These are phyloP conservation scores for Citrus sp. DNA, from an alignment of 345 rosid species.

Conservation along the genomic window DNA sequence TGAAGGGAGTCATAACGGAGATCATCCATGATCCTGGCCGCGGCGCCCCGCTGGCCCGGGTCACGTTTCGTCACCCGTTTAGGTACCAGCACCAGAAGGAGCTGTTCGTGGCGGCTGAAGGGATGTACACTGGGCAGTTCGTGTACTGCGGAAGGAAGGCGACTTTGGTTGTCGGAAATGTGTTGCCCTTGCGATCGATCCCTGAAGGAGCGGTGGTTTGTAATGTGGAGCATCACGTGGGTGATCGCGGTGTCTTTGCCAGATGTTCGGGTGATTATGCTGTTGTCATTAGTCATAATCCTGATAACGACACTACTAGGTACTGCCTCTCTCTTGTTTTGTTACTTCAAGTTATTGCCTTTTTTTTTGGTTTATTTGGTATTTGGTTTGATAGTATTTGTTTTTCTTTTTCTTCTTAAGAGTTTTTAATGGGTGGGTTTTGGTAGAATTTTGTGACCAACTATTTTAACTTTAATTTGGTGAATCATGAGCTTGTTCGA, in stretches of 20 bases:
- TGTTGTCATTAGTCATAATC: constrained; percentile 61
- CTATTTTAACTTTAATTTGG: not conserved
- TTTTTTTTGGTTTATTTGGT: not conserved
- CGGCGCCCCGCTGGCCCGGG: constrained; percentile 69
- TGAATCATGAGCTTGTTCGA: no score
- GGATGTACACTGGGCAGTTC: constrained; percentile 61
- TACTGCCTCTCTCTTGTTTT: not conserved
- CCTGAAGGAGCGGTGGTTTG: constrained; percentile 79
- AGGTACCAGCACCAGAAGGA: constrained; percentile 72
- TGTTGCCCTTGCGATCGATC: constrained; percentile 48
- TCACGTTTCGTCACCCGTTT: constrained; percentile 64
- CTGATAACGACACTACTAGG: constrained; percentile 66
- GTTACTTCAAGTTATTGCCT: not conserved
- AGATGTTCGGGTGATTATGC: constrained; percentile 64
- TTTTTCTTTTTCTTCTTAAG: not conserved
- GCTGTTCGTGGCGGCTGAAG: constrained; percentile 65
- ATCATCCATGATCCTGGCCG: constrained; percentile 72
- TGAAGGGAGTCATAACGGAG: constrained; percentile 62
- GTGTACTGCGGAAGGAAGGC: constrained; percentile 58
- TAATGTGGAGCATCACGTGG: constrained; percentile 72
- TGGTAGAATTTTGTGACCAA: no score
- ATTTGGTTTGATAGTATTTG: not conserved
- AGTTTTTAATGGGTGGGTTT: not conserved
- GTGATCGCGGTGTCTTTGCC: constrained; percentile 66
- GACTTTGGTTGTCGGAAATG: constrained; percentile 50